A percentile compares a stretch with the other conserved stretches of the same genome.
These are phyloP conservation scores for Talaromyces borbonicus DNA, from an alignment of 495 filamentous ascomycete genomes.

Conservation along the genomic window DNA sequence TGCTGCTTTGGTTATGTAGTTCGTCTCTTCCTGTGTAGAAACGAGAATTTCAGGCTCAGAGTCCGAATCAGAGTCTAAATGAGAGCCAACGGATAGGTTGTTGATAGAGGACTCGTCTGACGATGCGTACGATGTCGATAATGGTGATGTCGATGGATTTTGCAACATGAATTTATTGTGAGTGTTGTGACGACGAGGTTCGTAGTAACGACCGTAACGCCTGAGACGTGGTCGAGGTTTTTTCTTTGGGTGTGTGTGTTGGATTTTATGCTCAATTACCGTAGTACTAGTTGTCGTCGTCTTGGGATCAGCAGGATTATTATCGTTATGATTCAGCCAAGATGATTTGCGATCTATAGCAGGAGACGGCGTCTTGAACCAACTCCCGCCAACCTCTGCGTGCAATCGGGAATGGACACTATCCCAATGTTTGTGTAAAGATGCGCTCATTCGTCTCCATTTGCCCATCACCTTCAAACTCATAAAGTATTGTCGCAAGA, in stretches of 20 bases:
- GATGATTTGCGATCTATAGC: slow-evolving; percentile 17
- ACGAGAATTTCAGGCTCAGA: slow-evolving; percentile 33
- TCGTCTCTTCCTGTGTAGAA: slow-evolving; percentile 23
- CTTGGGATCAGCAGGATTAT: background rate
- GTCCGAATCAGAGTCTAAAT: slow-evolving; percentile 38
- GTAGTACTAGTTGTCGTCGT: background rate
- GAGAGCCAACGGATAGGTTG: background rate
- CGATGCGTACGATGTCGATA: no score
- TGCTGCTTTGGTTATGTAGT: slow-evolving; percentile 33
- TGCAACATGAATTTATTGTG: background rate
- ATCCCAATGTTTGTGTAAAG: slow-evolving; percentile 51
- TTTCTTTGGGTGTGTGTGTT: background rate
- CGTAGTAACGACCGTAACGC: slow-evolving; percentile 8
- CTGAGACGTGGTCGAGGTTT: background rate
- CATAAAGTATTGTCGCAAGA: slow-evolving; percentile 85
- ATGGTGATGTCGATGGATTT: background rate
- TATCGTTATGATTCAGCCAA: slow-evolving; percentile 17
- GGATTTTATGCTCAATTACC: background rate
- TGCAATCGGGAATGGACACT: slow-evolving; percentile 47
- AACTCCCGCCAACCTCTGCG: slow-evolving; percentile 16
- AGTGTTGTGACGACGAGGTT: background rate
- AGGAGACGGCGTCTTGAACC: slow-evolving; percentile 24
- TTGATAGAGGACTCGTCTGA: background rate
- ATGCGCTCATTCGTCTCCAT: slow-evolving; percentile 58
- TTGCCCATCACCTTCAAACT: slow-evolving; percentile 65